Evolutionary conservation across 495 filamentous ascomycete genomes (phyloP), one percentile per base, ranked within the genome.

Genomic region (Aspergillus ostianus): DNA sequence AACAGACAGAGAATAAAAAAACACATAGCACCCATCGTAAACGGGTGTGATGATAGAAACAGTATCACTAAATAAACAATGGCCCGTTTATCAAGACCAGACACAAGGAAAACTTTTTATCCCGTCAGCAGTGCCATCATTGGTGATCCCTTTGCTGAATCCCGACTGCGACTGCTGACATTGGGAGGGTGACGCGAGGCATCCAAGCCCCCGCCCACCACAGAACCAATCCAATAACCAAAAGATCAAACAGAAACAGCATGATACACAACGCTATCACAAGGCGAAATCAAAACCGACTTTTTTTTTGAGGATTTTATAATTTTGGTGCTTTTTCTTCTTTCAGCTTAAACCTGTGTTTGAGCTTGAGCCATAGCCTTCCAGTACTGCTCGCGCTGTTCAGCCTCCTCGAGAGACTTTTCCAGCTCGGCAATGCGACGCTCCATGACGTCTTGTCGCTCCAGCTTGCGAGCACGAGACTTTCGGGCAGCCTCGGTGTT

Each of bases 401-500:
- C 72, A 21, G 82, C 69, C 53, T 85, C 73, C 13, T 67, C 65
- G 10, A 73, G 64, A 32, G 53, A 68, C 20, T 73, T 73, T 68
- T 83, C 70, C 3, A 86, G 67, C 51, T 80, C 71, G 46, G 67
- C 74, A 56, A 87, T 85, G 51, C 77, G 71, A 6, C 60, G 66
- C 67, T 86, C 81, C 59, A 95, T 77, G 45, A 80, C 81, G 9
- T 87, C 82, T 56, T 90, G 80, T 53, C 85, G 85, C 64, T 86
- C 78, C 8, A 90, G 78, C 75, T 94, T 93, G 64, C 90, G 87
- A 60, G 90, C 85, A 13, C 94, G 89, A 45, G 93, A 97, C 74
- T 97, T 97, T 47, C 94, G 90, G 61, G 94, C 94, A 49, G 94
- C 94, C 74, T 93, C 81, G 15, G 94, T 98, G 74, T 98, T 98